phyloP scores from a whole-genome alignment of 805 yeast genomes.

The Pichia thaimueangensis region DNA sequence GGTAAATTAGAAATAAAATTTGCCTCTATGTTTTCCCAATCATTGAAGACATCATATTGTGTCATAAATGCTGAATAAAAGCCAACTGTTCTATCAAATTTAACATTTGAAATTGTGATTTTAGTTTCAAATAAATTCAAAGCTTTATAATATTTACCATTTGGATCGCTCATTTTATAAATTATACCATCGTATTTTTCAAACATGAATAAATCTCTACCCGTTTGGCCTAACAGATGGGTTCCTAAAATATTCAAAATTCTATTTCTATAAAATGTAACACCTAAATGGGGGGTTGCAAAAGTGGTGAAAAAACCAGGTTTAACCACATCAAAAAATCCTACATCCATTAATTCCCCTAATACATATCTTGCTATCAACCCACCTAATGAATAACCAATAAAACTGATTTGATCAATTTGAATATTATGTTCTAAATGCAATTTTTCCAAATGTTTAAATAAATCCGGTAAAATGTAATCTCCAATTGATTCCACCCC shows the following conservation, averaged over 20 bases:
- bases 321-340: constrained; percentile 47
- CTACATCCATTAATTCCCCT: constrained; percentile 40
- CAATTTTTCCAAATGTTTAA: constrained; percentile 34
- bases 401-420: constrained; percentile 56
- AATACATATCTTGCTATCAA: constrained; percentile 73
- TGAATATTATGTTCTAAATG: constrained; percentile 27
- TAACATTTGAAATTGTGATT: constrained; percentile 62
- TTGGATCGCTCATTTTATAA: constrained; percentile 46
- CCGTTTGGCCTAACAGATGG: constrained; percentile 56
- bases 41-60: constrained; percentile 63
- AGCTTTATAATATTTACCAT: constrained; percentile 46
- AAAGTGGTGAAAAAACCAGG: constrained; percentile 64
- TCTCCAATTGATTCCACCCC: constrained; percentile 73
- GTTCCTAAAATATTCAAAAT: constrained; percentile 49
- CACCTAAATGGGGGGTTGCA: constrained; percentile 75
- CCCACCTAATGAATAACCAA: constrained; percentile 91
- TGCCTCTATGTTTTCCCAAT: constrained; percentile 41
- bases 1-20: constrained; percentile 44
- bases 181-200: constrained; percentile 41
- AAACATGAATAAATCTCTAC: constrained; percentile 61
- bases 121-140: constrained; percentile 51
- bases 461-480: constrained; percentile 61
- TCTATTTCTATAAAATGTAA: constrained; percentile 38
- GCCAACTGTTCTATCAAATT: constrained; percentile 81
- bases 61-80: constrained; percentile 80